A percentile compares a stretch with the other conserved stretches of the same genome.
These are phyloP conservation scores for Aspergillus puulaauensis DNA, from an alignment of 2,329 filamentous ascomycete species.

Conservation along the genomic window DNA sequence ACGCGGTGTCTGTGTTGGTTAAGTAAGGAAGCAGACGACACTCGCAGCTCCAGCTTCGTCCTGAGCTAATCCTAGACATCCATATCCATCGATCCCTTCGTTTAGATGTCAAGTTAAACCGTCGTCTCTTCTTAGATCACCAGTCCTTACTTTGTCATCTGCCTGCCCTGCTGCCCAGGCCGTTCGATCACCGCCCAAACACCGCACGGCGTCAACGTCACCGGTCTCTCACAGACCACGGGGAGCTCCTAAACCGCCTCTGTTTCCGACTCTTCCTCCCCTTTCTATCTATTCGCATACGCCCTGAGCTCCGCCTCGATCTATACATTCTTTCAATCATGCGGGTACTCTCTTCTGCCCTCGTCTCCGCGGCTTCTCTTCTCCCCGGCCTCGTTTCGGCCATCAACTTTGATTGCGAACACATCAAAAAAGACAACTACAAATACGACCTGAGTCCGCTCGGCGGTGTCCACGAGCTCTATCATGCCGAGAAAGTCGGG, in stretches of 20 bases:
- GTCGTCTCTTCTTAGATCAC: not conserved
- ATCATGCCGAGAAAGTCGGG: conserved; percentile 29
- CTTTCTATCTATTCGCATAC: not conserved
- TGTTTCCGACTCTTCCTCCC: not conserved
- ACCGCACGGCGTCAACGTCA: conserved; percentile 4
- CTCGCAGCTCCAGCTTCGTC: not conserved
- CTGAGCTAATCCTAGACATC: conserved; percentile 10
- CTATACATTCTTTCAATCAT: conserved; percentile 21
- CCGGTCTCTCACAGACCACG: not conserved
- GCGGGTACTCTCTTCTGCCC: conserved; percentile 31
- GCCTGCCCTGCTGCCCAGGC: conserved; percentile 5
- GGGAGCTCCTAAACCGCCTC: not conserved
- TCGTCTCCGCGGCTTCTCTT: conserved; percentile 25
- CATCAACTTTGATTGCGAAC: conserved; percentile 37
- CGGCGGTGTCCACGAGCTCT: conserved; percentile 38
- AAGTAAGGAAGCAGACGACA: not conserved
- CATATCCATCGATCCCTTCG: conserved; percentile 21
- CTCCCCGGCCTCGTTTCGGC: conserved; percentile 31
- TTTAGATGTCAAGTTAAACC: not conserved
- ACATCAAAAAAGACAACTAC: conserved; percentile 35
- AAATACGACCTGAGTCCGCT: conserved; percentile 42
- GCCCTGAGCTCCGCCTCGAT: not conserved
- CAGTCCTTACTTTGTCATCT: conserved; percentile 2
- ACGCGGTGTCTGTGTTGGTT: not conserved
- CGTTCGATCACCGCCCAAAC: conserved; percentile 7